phyloP scores from a whole-genome alignment of 768 basidiomycete species.

The Termitomyces sp. region DNA sequence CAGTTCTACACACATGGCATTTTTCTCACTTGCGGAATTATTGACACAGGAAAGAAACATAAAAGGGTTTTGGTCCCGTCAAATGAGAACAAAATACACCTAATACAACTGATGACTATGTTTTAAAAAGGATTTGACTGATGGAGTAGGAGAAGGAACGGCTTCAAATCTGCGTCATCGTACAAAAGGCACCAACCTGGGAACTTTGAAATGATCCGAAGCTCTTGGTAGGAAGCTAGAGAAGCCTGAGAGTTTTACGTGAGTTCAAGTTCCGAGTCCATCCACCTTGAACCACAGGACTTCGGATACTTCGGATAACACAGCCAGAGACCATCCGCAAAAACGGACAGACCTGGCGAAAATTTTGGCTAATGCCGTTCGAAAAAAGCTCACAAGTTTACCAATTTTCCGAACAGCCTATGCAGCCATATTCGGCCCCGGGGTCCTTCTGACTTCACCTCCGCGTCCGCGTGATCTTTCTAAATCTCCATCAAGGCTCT shows the following conservation, averaged over 20 bases:
- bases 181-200: background rate
- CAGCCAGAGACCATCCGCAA: too few species aligned
- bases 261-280: slow-evolving; percentile 1
- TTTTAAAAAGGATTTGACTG: background rate
- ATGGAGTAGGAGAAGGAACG: background rate
- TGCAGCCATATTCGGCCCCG: too few species aligned
- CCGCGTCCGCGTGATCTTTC: background rate
- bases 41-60: background rate
- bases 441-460: too few species aligned
- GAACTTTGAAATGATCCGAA: background rate
- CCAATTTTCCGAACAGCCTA: too few species aligned
- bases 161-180: background rate
- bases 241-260: background rate
- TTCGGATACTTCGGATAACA: too few species aligned
- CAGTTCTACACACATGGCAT: background rate
- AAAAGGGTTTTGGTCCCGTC: background rate
- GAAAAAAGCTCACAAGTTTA: too few species aligned
- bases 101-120: background rate
- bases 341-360: too few species aligned
- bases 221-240: background rate
- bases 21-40: background rate
- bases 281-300: background rate
- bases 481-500: background rate
- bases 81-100: background rate
- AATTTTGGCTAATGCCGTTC: too few species aligned